Evolutionary conservation across 768 basidiomycete species (phyloP), one percentile per base, ranked within the genome.

Genomic region (Tylopilus plumbeoviolaceoides): DNA sequence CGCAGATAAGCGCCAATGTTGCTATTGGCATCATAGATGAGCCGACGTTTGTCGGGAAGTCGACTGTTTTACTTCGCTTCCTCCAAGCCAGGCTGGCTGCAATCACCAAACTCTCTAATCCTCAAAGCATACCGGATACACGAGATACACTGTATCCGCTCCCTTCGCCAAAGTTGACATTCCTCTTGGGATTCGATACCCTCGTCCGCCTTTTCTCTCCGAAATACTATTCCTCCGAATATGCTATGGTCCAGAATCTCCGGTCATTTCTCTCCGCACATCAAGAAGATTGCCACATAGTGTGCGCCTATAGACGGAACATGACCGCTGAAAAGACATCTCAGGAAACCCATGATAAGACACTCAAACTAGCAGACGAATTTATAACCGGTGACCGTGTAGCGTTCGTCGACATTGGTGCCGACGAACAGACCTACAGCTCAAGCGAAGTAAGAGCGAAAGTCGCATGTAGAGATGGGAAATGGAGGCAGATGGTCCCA

Each of bases 41-140:
- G 62, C 91, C 94, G 11, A 91, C 86, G 0, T 97, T 98, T 67
- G 87, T 89, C 23, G 82, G 84, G 17, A 98, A 98, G 71, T 85
- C 89, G 14, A 68, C 66, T 11, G 70, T 74, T 39, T 70, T 95
- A 27, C 79, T 75, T 44, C 60, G 63, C 7, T 85, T 79, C 62
- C 74, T 90, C 38, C 68, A 60, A 41, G 57, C 58, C 33, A 60
- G 61, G 48, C 23, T 68, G 7, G 51, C 59, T 20, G 25, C 58
- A 10, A 2, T 63, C 30, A 30, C 41, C 43, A 36, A 23, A 33
- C 23, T 45, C 31, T 42, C 44, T 23, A 20, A 14, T 45, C 21
- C 36, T 5, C 12, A 20, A n/a, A 20, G 35, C 23, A 52, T 60
- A 30, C 45, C 50, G 31, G 55, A 66, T 41, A 48, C 59, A 28